Evolutionary conservation across 2,329 filamentous ascomycete species (phyloP), one percentile per base, ranked within the genome.

Genomic region (Leptoxyphium fumago): DNA sequence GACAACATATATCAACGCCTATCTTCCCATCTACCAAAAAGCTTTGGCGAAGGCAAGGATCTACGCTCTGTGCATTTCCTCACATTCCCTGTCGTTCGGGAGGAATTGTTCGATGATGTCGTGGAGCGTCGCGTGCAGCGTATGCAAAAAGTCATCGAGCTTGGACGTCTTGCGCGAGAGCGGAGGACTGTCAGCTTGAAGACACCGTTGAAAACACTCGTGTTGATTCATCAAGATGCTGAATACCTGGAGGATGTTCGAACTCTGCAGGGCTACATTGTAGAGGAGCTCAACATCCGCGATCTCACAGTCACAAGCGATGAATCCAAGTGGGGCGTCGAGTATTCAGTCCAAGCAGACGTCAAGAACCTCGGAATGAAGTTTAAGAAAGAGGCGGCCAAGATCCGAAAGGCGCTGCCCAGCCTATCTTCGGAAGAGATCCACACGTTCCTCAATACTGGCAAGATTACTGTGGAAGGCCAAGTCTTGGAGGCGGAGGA

Each of bases 291-390:
- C 42, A 98, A 96, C 59, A 74, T 98, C 41, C 78, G 82, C 49
- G 84, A 94, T 49, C 70, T 96, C 26, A 70, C 94, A 10, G 72
- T 95, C 43, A 86, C 85, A 2, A 80, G 77, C 7, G 87, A 96
- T 50, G 91, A 96, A 66, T 81, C 78, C 44, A 84, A 82, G 61
- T 95, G 95, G 68, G 84, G 87, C 44, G 87, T 98, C 39, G 81
- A 91, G 59, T 94, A 95, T 67, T 86, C 83, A 48, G 85, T 89
- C 13, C 78, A 76, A 34, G 88, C 87, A 7, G 91, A 98, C 64
- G 95, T 91, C 82, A 87, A 91, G 11, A 82, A 84, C 2, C 73
- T 98, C 13, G 91, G 91, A 51, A 94, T 94, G 75, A 96, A 96
- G 69, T 74, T 96, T 54, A 94, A 94, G 73, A 95, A 94, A 66